Conservation (phyloP, 2,329 filamentous ascomycete genomes). For the Microdochium bolleyi region DNA sequence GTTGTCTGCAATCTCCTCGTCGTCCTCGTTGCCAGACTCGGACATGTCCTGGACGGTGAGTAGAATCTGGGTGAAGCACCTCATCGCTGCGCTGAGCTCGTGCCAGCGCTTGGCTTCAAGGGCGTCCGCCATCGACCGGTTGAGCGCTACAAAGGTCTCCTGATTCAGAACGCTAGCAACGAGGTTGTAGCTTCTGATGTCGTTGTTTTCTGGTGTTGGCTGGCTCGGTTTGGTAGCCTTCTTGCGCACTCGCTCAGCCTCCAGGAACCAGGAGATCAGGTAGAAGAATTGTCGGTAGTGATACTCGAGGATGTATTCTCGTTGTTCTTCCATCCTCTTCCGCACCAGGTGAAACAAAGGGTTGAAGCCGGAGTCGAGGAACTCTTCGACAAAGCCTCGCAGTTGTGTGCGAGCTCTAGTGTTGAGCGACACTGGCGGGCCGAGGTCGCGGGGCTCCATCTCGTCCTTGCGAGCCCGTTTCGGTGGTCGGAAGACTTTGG, state of each 20-base stretch:
- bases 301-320: constrained; percentile 67
- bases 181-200: constrained; percentile 72
- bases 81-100: constrained; percentile 80
- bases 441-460: constrained; percentile 66
- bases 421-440: constrained; percentile 62
- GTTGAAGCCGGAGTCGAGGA: constrained; percentile 93
- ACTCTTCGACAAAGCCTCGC: constrained; percentile 79
- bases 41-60: constrained; percentile 91
- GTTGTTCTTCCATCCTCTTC: constrained; percentile 84
- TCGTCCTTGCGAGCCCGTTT: constrained; percentile 53
- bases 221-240: constrained; percentile 42
- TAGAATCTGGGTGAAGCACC: constrained; percentile 90
- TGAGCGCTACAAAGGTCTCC: constrained; percentile 86
- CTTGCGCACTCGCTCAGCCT: constrained; percentile 70
- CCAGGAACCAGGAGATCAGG: constrained; percentile 83
- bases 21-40: constrained; percentile 76
- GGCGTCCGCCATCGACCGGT: constrained; percentile 70
- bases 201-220: constrained; percentile 28
- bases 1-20: constrained; percentile 96
- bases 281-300: constrained; percentile 89
- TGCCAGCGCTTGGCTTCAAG: constrained; percentile 82
- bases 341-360: constrained; percentile 79
- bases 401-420: constrained; percentile 68
- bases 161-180: constrained; percentile 88
- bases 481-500: constrained; percentile 85